phyloP scores from a whole-genome alignment of 2,329 filamentous ascomycete genomes.

The Microsporum ferrugineum region DNA sequence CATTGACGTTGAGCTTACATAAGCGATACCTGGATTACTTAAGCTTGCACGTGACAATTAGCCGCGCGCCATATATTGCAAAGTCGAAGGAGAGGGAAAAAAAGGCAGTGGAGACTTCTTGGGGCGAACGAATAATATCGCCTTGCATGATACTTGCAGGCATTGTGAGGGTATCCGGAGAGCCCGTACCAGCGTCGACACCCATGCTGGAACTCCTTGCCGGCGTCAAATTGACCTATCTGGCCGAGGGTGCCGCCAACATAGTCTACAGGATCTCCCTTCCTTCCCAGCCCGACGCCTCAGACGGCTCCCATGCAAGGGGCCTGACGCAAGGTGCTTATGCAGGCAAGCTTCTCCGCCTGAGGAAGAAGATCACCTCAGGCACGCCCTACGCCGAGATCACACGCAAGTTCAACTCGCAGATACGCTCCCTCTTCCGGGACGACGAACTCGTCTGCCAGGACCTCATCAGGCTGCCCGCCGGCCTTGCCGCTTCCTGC shows the following conservation, averaged over 20 bases:
- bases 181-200: background rate
- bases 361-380: conserved; percentile 47
- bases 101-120: background rate
- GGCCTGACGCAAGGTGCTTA: conserved; percentile 3
- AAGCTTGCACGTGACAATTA: background rate
- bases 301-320: conserved; percentile 11
- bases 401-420: conserved; percentile 27
- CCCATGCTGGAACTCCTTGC: conserved; percentile 25
- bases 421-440: conserved; percentile 46
- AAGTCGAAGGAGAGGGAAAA: background rate
- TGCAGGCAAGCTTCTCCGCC: conserved; percentile 45
- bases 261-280: conserved; percentile 54
- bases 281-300: conserved; percentile 15
- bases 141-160: background rate
- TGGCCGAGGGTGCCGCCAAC: conserved; percentile 65
- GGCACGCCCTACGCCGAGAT: conserved; percentile 43
- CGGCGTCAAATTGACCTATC: conserved; percentile 33
- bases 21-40: background rate
- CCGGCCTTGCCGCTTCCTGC: conserved; percentile 36
- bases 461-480: conserved; percentile 40
- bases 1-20: background rate
- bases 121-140: background rate
- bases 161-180: conserved; percentile 13
- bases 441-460: conserved; percentile 46
- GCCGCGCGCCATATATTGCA: background rate